Conservation (phyloP, 2,329 filamentous ascomycete genomes). For the Tolypocladium tropicale region DNA sequence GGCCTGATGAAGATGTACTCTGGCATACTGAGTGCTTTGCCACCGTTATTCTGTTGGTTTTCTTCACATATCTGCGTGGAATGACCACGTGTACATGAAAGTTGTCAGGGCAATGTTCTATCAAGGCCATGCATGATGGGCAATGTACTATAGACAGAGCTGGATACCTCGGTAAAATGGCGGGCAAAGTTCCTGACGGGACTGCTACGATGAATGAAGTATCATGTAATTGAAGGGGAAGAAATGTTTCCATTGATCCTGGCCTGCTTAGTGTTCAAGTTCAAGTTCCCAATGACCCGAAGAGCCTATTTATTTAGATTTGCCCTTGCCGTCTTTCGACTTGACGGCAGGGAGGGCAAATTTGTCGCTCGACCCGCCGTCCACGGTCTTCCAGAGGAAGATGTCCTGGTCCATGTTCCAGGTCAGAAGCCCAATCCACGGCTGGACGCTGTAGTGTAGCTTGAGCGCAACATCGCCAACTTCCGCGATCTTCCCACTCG, state of each 20-base stretch:
- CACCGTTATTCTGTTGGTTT: background rate
- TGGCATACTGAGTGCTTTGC: background rate
- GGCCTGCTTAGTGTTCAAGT: constrained; percentile 9
- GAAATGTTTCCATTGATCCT: background rate
- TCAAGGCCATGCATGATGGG: background rate
- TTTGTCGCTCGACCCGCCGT: constrained; percentile 51
- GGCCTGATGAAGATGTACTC: background rate
- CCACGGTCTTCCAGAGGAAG: constrained; percentile 54
- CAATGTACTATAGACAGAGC: background rate
- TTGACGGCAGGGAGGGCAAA: constrained; percentile 60
- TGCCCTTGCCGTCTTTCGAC: constrained; percentile 32
- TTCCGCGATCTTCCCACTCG: constrained; percentile 66
- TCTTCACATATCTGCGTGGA: background rate
- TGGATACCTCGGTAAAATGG: background rate
- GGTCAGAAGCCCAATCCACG: constrained; percentile 81
- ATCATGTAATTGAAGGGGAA: background rate
- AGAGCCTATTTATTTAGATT: constrained; percentile 2
- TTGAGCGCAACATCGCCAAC: constrained; percentile 65
- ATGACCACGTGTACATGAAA: background rate
- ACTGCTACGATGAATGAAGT: background rate
- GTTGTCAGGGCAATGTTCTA: background rate
- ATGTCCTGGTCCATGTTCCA: constrained; percentile 59
- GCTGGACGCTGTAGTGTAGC: constrained; percentile 93
- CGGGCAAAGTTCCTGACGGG: background rate
- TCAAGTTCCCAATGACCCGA: constrained; percentile 1